Conservation (phyloP, 768 basidiomycete genomes). For the Mycena leptocephala region DNA sequence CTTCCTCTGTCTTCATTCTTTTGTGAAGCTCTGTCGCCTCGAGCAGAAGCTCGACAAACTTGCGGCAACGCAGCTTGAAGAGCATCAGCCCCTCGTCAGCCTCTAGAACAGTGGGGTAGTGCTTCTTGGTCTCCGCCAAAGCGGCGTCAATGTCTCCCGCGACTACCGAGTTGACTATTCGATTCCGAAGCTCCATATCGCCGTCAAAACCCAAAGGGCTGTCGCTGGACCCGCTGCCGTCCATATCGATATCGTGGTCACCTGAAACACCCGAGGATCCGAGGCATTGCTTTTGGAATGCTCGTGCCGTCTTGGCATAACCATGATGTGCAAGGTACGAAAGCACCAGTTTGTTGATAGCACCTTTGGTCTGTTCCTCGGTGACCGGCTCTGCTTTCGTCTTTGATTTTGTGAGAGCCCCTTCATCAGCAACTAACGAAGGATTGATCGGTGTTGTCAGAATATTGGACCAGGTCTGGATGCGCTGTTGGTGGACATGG, state of each 20-base stretch:
- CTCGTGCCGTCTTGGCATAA: constrained; percentile 79
- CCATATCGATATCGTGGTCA: constrained; percentile 68
- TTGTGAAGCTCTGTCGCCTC: constrained; percentile 81
- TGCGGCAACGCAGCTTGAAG: constrained; percentile 89
- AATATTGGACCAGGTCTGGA: constrained; percentile 78
- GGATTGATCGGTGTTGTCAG: constrained; percentile 69
- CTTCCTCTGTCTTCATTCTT: constrained; percentile 62
- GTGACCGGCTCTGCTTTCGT: constrained; percentile 50
- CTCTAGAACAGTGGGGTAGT: constrained; percentile 78
- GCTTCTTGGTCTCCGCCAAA: constrained; percentile 66
- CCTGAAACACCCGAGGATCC: constrained; percentile 29
- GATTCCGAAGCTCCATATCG: constrained; percentile 79
- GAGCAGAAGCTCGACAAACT: constrained; percentile 88
- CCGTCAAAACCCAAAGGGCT: constrained; percentile 52
- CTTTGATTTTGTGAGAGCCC: constrained; percentile 27
- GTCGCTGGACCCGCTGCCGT: constrained; percentile 43
- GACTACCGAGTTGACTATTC: constrained; percentile 78
- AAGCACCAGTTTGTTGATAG: constrained; percentile 82
- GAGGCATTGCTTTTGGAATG: constrained; percentile 68
- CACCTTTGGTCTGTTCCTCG: constrained; percentile 69
- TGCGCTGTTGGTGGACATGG: constrained; percentile 82
- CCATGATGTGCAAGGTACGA: constrained; percentile 91
- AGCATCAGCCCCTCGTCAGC: constrained; percentile 79
- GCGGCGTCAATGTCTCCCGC: constrained; percentile 82
- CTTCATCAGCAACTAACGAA: constrained; percentile 46